Evolutionary conservation across 768 basidiomycete species (phyloP), one percentile per base, ranked within the genome.

Genomic region (Kwoniella mangroviensis): DNA sequence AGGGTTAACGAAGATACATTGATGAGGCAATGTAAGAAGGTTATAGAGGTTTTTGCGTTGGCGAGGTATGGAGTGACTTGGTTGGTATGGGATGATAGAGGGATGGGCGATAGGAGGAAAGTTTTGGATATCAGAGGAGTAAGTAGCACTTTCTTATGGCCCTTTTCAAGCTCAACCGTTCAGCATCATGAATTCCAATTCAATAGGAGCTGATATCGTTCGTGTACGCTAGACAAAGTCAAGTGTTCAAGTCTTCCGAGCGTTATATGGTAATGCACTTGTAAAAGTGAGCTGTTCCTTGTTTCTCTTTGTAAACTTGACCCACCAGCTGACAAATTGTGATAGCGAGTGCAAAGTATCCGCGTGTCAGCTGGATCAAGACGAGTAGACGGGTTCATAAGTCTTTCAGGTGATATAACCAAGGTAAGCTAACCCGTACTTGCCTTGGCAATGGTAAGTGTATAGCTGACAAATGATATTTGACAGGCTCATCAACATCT

Each of bases 401-500:
- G 92, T 79, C 85, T 93, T 5, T 87, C 88, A 19, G 92, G 92
- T 9, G 87, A 90, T 24, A 83, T 86, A 70, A 90, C 92, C 22
- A 93, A 90, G 85, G 94, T 90, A 70, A 65, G 75, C 69, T 67
- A n/a, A n/a, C n/a, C n/a, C n/a, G n/a, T n/a, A n/a, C n/a, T n/a
- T n/a, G n/a, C n/a, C n/a, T n/a, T n/a, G n/a, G n/a, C n/a, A n/a
- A n/a, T n/a, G n/a, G n/a, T n/a, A n/a, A n/a, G n/a, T n/a, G n/a
- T n/a, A n/a, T n/a, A 54, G 21, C 28, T 68, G 53, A 71, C 81
- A 71, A 70, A 69, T 9, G 41, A 67, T 70, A 4, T 26, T 34
- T 10, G 4, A 69, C 79, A 96, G 92, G 84, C 87, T n/a, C 88
- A 90, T 81, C 95, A 98, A 82, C 92, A 90, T 84, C 82, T 98